phyloP scores from a whole-genome alignment of 1,139 yeast genomes.

The Debaryomyces udenii region DNA sequence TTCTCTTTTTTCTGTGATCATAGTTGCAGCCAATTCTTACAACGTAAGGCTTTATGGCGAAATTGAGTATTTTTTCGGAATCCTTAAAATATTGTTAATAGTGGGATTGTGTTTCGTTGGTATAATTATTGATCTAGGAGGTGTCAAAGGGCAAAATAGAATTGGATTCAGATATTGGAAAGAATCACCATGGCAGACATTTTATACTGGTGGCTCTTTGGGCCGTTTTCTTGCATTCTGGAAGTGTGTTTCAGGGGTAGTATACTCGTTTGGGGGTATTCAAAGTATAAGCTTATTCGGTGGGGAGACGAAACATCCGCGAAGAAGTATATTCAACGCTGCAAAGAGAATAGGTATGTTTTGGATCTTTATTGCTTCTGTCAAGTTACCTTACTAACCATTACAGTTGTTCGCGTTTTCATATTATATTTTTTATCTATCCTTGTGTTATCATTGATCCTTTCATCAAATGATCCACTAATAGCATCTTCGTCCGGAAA shows the following conservation, averaged over 20 bases:
- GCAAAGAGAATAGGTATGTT: constrained; percentile 37
- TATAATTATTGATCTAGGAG: constrained; percentile 35
- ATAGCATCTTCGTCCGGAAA: constrained; percentile 46
- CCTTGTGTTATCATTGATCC: constrained; percentile 48
- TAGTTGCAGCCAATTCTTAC: constrained; percentile 27
- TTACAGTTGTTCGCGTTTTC: constrained; percentile 37
- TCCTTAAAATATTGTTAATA: constrained; percentile 29
- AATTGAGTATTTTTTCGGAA: constrained; percentile 34
- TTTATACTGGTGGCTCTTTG: constrained; percentile 22
- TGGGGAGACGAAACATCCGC: constrained; percentile 52
- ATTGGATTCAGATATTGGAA: constrained; percentile 31
- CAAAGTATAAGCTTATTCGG: constrained; percentile 47
- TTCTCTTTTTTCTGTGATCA: constrained; percentile 28
- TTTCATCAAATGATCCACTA: constrained; percentile 43
- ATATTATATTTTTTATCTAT: constrained; percentile 47
- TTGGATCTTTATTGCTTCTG: background rate
- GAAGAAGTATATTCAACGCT: constrained; percentile 51
- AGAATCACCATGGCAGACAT: constrained; percentile 17
- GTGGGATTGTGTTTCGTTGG: constrained; percentile 30
- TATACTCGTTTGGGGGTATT: constrained; percentile 35
- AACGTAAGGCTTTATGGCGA: constrained; percentile 36
- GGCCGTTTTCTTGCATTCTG: constrained; percentile 33
- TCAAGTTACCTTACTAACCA: constrained; percentile 18
- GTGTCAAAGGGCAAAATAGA: constrained; percentile 28
- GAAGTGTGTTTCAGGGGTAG: constrained; percentile 28